Conservation (phyloP, 345 rosid genomes). For the Eucalyptus urophylla region DNA sequence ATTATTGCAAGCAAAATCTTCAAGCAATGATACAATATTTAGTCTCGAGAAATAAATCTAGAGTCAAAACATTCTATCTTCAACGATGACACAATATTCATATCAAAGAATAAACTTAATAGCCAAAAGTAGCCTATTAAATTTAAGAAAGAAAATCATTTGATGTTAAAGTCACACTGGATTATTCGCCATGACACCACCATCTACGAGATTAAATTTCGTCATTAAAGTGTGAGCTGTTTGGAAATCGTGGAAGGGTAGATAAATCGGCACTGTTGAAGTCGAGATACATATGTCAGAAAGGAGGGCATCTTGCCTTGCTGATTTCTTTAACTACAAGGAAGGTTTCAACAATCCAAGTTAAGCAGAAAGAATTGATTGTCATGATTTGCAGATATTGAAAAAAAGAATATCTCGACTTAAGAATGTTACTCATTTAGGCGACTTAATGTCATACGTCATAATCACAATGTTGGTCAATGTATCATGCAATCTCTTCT, state of each 20-base stretch:
- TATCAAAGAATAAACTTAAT: neutral
- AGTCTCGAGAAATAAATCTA: neutral
- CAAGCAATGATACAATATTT: neutral
- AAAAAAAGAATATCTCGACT: neutral
- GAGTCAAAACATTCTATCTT: neutral
- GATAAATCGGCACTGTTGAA: fast-evolving
- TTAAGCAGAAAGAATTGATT: neutral
- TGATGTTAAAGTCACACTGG: neutral
- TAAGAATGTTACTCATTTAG: fast-evolving
- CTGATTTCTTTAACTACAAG: neutral
- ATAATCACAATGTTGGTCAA: neutral
- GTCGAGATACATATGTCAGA: neutral
- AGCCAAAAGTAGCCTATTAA: neutral
- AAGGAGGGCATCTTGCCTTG: neutral
- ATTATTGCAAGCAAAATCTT: neutral
- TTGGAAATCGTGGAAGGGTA: neutral
- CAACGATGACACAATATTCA: neutral
- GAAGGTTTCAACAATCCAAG: neutral
- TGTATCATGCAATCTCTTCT: neutral
- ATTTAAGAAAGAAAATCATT: neutral
- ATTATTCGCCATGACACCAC: neutral
- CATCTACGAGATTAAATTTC: neutral
- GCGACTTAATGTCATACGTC: neutral
- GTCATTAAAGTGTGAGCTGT: fast-evolving
- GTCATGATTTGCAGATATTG: neutral